Conservation (phyloP, 306 rosid genomes). For the Erythrophleum fordii region DNA sequence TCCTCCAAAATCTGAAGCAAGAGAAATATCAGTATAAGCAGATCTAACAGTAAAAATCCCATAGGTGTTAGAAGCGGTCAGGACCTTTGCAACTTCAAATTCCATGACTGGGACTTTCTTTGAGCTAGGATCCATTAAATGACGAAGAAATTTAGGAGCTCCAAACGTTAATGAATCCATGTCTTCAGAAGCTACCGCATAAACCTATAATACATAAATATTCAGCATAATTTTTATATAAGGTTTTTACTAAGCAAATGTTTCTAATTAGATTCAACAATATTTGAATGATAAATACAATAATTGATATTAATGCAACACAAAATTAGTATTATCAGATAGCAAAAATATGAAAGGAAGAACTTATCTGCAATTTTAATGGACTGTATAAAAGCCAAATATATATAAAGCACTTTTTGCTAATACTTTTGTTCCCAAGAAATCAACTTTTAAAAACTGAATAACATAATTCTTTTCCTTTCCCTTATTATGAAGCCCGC, state of each 20-base stretch:
- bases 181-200: conserved; percentile 97
- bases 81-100: conserved; percentile 89
- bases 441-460: conserved; percentile 21
- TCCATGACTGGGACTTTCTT: conserved; percentile 98
- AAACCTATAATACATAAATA: conserved; percentile 59
- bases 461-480: conserved; percentile 5
- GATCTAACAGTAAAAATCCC: conserved; percentile 24
- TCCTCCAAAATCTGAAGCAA: conserved; percentile 84
- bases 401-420: not conserved
- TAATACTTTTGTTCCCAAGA: conserved; percentile 5
- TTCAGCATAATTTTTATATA: conserved; percentile 19
- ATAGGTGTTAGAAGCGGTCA: conserved; percentile 26
- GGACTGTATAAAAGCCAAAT: not conserved
- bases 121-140: conserved; percentile 98
- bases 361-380: not conserved
- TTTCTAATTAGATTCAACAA: not conserved
- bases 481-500: conserved; percentile 8
- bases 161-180: conserved; percentile 98
- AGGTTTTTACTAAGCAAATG: conserved; percentile 10
- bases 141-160: conserved; percentile 93
- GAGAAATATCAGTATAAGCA: conserved; percentile 34
- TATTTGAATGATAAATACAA: conserved; percentile 12
- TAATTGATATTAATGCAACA: conserved; percentile 31
- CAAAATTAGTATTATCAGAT: conserved; percentile 7
- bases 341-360: conserved; percentile 1